Base-by-base conservation (phyloP, 306 rosid species). In the Fagus sylvatica region DNA sequence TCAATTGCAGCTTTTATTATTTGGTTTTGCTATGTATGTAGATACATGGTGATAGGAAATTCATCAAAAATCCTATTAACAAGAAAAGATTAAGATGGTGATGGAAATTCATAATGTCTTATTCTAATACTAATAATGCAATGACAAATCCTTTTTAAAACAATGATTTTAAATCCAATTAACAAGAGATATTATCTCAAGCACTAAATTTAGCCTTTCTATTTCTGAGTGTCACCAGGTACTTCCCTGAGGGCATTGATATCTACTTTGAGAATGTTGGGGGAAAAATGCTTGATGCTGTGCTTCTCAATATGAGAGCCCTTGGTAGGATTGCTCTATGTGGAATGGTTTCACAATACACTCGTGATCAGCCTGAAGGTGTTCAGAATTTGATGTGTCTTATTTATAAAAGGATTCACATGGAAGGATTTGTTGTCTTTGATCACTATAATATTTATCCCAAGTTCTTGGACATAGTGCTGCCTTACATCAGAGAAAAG, bases 191-290 rank as follows among this genome's bases (percentile, higher is more conserved):
- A 13, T 9, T 43, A 10, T 43, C 49, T 43, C 49, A 9, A 1
- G 49, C 49, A 43, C 49, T 43, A 2, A 43, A 2, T 43, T 7
- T 13, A 43, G 49, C 0, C 62, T 56, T 55, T 3, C 34, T 6
- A 56, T 56, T 2, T 57, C 13, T 8, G 64, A 57, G 67, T 60
- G 7, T 60, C 34, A 62, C 4, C 28, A 75, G 84, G 84, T 69
- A 49, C 51, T 71, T 76, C 69, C 80, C 69, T 8, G 46, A 68
- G 43, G 80, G 80, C 57, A 76, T 76, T 7, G 80, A 76, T 74
- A 54, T 76, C 19, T 76, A 76, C 80, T 76, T 69, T 17, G 80
- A 76, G 68, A 68, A 76, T 17, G 74, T 68, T 1, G 74, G 69
- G 19, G 75, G 69, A 2, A 13, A 68, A 40, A 76, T 68, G 74